Evolutionary conservation across 495 filamentous ascomycete species (phyloP).

Genomic region (Apodospora peruviana): DNA sequence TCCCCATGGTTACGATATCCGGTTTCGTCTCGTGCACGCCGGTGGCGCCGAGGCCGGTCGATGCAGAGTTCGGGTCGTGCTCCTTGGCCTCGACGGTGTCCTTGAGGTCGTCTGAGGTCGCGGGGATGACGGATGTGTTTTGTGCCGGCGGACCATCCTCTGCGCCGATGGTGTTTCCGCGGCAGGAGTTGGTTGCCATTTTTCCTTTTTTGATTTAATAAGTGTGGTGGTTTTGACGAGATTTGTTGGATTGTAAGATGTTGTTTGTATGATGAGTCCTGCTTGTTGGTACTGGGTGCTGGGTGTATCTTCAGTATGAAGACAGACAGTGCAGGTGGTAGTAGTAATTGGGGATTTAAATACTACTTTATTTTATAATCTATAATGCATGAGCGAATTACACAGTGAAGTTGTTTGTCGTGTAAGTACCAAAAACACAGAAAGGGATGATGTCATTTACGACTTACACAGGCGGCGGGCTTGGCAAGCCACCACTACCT

Average conservation of each 20-base stretch:
- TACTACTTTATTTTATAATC: too few relatives aligned
- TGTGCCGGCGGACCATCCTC: slow-evolving; percentile 10
- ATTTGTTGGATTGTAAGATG: background rate
- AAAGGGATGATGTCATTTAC: slow-evolving; percentile 3
- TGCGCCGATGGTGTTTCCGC: slow-evolving; percentile 25
- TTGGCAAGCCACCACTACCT: too few relatives aligned
- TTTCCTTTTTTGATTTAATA: background rate
- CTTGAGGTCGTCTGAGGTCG: slow-evolving; percentile 14
- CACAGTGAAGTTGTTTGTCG: too few relatives aligned
- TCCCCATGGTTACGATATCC: background rate
- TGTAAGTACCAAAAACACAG: background rate
- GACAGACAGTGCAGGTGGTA: too few relatives aligned
- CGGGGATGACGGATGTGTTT: background rate
- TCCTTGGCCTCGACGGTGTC: slow-evolving; percentile 12
- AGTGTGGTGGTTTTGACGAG: background rate
- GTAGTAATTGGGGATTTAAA: too few relatives aligned
- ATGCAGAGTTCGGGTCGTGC: background rate
- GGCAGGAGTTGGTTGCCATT: slow-evolving; percentile 29
- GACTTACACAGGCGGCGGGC: background rate
- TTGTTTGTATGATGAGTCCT: background rate
- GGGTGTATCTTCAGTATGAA: background rate
- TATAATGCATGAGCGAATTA: background rate
- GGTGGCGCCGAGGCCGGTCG: too few relatives aligned
- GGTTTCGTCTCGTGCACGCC: background rate
- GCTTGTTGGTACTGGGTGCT: background rate